Conservation (phyloP, 345 rosid genomes). For the Arabis alpina region DNA sequence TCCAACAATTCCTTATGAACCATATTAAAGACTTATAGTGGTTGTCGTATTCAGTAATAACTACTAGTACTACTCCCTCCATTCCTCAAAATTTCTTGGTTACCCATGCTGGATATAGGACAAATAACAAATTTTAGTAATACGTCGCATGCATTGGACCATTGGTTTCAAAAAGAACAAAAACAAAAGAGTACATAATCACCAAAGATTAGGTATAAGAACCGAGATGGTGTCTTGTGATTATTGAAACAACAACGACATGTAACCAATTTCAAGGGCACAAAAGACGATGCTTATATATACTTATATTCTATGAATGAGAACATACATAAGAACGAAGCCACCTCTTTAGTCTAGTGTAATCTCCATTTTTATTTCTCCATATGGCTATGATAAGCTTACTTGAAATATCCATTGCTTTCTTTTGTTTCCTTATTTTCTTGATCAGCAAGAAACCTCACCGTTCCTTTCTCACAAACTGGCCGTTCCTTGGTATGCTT, state of each 20-base stretch:
- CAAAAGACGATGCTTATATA: background rate
- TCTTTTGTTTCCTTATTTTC: slow-evolving; percentile 43
- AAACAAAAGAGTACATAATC: slow-evolving; percentile 22
- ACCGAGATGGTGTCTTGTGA: background rate
- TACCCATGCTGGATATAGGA: too few relatives aligned
- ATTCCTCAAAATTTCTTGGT: too few relatives aligned
- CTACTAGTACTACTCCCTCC: too few relatives aligned
- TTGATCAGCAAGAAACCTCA: slow-evolving; percentile 22
- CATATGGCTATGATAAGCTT: slow-evolving; percentile 37
- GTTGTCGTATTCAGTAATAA: too few relatives aligned
- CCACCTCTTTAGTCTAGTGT: background rate
- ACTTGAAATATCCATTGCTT: slow-evolving; percentile 46
- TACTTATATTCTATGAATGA: background rate
- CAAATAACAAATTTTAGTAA: slow-evolving; percentile 10
- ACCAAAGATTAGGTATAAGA: slow-evolving; percentile 19
- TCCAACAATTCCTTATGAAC: too few relatives aligned
- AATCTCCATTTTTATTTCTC: background rate
- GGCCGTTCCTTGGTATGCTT: slow-evolving; percentile 65
- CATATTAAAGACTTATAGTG: too few relatives aligned
- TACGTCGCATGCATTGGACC: slow-evolving; percentile 25
- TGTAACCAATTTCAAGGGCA: slow-evolving; percentile 4
- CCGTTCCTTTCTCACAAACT: slow-evolving; percentile 40
- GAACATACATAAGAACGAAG: background rate
- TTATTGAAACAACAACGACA: slow-evolving; percentile 27
- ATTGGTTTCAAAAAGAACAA: slow-evolving; percentile 26